phyloP scores from a whole-genome alignment of 2,329 filamentous ascomycete species.

The Daldinia eschscholtzii region DNA sequence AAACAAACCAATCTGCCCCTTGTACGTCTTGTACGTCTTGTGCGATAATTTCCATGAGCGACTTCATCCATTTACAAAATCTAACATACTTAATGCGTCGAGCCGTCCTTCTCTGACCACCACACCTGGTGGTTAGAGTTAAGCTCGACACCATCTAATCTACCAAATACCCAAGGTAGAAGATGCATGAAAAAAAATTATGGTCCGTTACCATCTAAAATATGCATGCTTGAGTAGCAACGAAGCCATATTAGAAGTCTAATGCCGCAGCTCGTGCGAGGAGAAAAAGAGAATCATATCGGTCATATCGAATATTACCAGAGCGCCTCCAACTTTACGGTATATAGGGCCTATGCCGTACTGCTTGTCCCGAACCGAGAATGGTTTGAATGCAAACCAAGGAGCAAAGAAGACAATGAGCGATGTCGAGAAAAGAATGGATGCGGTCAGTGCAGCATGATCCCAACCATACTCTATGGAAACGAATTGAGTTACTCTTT shows the following conservation, averaged over 20 bases:
- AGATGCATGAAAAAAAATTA: constrained; percentile 38
- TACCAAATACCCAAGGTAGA: constrained; percentile 41
- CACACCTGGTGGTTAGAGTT: constrained; percentile 41
- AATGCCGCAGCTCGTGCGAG: constrained; percentile 21
- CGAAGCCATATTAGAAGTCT: constrained; percentile 36
- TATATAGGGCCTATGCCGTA: constrained; percentile 4
- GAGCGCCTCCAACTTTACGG: constrained; percentile 6
- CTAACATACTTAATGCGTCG: constrained; percentile 41
- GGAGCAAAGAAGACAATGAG: constrained; percentile 26
- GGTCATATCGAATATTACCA: constrained; percentile 30
- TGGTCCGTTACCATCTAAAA: constrained; percentile 25
- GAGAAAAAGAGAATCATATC: constrained; percentile 25
- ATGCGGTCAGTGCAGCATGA: constrained; percentile 22
- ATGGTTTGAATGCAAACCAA: constrained; percentile 18
- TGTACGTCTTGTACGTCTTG: constrained; percentile 10
- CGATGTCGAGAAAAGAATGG: constrained; percentile 19
- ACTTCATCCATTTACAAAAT: constrained; percentile 16
- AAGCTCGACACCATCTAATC: constrained; percentile 47
- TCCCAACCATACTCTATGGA: constrained; percentile 19
- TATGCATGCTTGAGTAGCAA: constrained; percentile 28
- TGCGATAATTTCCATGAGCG: constrained; percentile 17
- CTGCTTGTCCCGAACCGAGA: constrained; percentile 12
- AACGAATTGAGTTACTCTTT: constrained; percentile 31
- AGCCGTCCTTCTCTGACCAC: constrained; percentile 48
- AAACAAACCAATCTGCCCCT: constrained; percentile 23